Percentiles rank a stretch among this genome's conserved stretches.
Conservation (phyloP, 2,329 filamentous ascomycete species). For the Sphaerostilbella broomeana region DNA sequence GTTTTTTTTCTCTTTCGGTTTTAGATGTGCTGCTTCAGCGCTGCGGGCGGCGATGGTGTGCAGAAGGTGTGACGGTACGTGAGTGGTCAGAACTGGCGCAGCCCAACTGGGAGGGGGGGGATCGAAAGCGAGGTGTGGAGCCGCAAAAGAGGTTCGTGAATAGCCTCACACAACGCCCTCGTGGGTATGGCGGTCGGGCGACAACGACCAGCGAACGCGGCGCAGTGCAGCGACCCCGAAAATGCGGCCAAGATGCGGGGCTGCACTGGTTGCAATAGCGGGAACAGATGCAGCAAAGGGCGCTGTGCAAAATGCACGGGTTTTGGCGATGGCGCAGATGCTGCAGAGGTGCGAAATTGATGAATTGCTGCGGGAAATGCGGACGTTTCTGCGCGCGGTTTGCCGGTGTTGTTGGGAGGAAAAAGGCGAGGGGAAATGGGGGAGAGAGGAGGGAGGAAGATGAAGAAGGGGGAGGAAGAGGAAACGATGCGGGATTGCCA, state of each 20-base stretch:
- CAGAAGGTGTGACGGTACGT: constrained; percentile 17
- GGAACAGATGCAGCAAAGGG: constrained; percentile 24
- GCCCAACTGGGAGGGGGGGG: constrained; percentile 12
- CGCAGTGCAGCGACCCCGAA: constrained; percentile 15
- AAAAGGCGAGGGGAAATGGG: constrained; percentile 20
- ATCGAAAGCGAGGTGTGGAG: constrained; percentile 12
- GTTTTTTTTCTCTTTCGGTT: too few species aligned
- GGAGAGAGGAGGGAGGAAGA: constrained; percentile 19
- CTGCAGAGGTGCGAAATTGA: constrained; percentile 33
- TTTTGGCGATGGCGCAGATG: constrained; percentile 32
- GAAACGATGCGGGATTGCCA: constrained; percentile 17
- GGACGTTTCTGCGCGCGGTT: constrained; percentile 22
- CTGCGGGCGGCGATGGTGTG: constrained; percentile 9
- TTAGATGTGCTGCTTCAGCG: too few species aligned
- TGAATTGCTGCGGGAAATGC: constrained; percentile 28
- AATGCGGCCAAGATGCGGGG: constrained; percentile 19
- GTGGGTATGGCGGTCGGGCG: constrained; percentile 19
- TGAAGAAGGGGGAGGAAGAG: constrained; percentile 20
- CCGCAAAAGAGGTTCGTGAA: constrained; percentile 26
- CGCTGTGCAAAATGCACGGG: constrained; percentile 28
- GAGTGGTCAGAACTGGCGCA: constrained; percentile 18
- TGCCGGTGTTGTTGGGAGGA: constrained; percentile 20
- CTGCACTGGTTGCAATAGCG: constrained; percentile 17
- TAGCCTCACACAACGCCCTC: constrained; percentile 32
- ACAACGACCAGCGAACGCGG: constrained; percentile 13